A percentile compares a stretch with the other conserved stretches of the same genome.
phyloP scores from a whole-genome alignment of 1,284 basidiomycete species.

The Cutaneotrichosporon daszewskae region DNA sequence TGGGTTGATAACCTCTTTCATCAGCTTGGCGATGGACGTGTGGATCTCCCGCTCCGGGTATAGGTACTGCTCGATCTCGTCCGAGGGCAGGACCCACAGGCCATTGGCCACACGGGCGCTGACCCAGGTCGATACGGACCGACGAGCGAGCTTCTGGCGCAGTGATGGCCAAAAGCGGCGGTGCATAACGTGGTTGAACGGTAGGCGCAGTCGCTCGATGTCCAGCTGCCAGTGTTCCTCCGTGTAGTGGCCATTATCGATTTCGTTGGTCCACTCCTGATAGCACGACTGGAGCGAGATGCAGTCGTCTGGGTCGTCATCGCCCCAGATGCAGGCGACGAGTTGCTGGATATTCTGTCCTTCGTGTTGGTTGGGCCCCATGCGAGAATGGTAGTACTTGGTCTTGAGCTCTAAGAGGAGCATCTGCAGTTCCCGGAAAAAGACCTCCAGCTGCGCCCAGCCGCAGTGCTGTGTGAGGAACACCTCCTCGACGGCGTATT shows the following conservation, averaged over 20 bases:
- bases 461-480: slow-evolving; percentile 25
- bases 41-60: neutral
- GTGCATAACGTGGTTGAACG: neutral
- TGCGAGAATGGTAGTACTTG: neutral
- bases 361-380: neutral
- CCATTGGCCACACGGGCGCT: slow-evolving; percentile 22
- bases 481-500: slow-evolving; percentile 20
- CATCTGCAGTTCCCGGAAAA: slow-evolving; percentile 17
- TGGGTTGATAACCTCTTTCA: too few species aligned
- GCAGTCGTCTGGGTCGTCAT: slow-evolving; percentile 1
- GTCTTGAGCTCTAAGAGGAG: neutral
- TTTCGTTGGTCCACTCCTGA: slow-evolving; percentile 3
- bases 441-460: slow-evolving; percentile 16
- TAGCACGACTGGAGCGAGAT: neutral
- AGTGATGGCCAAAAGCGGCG: slow-evolving; percentile 4
- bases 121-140: slow-evolving; percentile 20
- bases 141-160: slow-evolving; percentile 11
- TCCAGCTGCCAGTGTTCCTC: slow-evolving; percentile 5
- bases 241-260: slow-evolving; percentile 6
- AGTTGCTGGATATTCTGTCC: neutral
- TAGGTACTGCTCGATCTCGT: slow-evolving; percentile 23
- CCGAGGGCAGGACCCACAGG: slow-evolving; percentile 30
- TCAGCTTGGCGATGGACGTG: neutral
- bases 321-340: neutral
- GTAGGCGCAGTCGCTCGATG: neutral